phyloP scores from a whole-genome alignment of 257 asterid genomes.

The Jacaranda mimosifolia region DNA sequence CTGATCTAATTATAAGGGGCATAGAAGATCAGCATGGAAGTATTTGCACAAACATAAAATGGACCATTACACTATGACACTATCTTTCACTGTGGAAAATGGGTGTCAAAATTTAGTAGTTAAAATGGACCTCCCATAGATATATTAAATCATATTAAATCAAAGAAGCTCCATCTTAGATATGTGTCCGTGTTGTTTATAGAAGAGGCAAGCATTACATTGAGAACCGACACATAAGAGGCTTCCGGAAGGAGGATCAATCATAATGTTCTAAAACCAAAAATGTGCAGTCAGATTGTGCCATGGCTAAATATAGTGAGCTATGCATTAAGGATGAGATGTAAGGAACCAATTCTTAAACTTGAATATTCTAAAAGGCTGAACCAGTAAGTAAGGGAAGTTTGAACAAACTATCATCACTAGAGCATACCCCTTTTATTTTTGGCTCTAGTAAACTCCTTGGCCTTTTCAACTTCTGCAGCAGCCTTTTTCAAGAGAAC shows the following conservation, averaged over 20 bases:
- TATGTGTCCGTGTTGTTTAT: background rate
- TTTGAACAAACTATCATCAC: conserved; percentile 9
- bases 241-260: background rate
- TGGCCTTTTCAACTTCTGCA: conserved; percentile 67
- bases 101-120: background rate
- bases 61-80: background rate
- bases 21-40: background rate
- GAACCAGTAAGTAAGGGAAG: background rate
- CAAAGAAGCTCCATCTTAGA: too few species aligned
- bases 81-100: background rate
- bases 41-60: background rate
- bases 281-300: background rate
- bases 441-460: conserved; percentile 63
- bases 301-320: background rate
- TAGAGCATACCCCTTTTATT: conserved; percentile 65
- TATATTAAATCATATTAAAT: too few species aligned
- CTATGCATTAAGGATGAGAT: background rate
- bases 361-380: background rate
- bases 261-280: background rate
- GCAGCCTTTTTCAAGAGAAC: conserved; percentile 65
- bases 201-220: background rate
- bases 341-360: background rate
- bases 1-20: background rate
- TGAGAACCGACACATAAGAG: background rate
- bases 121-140: background rate